Conservation (phyloP, 257 asterid species). For the Solanum tarijense region DNA sequence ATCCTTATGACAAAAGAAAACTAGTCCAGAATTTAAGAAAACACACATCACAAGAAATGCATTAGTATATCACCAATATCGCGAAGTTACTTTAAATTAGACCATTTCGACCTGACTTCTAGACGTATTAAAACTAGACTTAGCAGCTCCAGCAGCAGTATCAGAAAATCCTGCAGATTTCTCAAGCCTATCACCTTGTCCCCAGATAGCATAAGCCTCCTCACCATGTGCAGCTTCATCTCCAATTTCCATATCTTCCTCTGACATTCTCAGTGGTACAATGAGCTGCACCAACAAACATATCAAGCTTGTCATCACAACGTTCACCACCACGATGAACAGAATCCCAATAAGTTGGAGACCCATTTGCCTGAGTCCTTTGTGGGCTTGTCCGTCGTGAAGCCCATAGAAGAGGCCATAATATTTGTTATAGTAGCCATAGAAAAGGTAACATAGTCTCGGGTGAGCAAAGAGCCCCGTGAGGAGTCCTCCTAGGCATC, state of each 20-base stretch:
- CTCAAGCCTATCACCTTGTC: constrained; percentile 56
- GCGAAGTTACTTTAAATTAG: not conserved
- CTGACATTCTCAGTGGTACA: constrained; percentile 56
- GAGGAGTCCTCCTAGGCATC: constrained; percentile 57
- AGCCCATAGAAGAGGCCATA: constrained; percentile 43
- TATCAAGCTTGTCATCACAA: constrained; percentile 40
- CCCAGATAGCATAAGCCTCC: constrained; percentile 77
- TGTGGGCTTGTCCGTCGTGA: constrained; percentile 12
- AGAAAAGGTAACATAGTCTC: constrained; percentile 38
- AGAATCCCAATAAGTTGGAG: constrained; percentile 35
- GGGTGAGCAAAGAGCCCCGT: constrained; percentile 60
- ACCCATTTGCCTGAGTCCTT: constrained; percentile 46
- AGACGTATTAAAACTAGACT: not conserved
- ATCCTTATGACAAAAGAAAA: not conserved
- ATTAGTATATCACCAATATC: not conserved
- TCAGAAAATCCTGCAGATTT: constrained; percentile 27
- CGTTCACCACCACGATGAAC: constrained; percentile 27
- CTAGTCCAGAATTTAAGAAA: not conserved
- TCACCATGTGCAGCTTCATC: constrained; percentile 79
- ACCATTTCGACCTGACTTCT: constrained; percentile 33
- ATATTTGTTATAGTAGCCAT: constrained; percentile 15
- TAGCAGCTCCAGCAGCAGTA: not conserved
- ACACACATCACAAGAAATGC: not conserved
- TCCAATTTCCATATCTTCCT: constrained; percentile 65
- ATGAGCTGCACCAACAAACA: constrained; percentile 31